phyloP scores from a whole-genome alignment of 1,139 yeast species.

The Yamadazyma sp. region DNA sequence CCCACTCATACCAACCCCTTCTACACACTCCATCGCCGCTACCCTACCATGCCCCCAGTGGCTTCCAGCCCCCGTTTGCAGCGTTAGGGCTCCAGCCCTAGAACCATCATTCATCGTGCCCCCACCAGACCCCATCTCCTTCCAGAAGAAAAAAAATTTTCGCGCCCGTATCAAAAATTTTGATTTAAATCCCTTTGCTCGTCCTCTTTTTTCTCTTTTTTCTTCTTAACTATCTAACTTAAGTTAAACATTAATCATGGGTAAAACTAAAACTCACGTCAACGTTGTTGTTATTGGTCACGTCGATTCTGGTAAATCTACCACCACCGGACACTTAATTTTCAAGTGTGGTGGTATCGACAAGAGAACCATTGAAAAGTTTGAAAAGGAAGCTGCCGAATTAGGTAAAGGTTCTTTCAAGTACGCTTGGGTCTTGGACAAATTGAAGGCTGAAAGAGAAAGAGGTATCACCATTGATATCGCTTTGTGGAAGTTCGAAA shows the following conservation, averaged over 20 bases:
- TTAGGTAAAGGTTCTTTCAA: constrained; percentile 98
- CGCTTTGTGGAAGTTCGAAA: constrained; percentile 95
- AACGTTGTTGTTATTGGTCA: constrained; percentile 99
- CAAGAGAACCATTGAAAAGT: constrained; percentile 98
- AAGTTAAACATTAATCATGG: constrained; percentile 4
- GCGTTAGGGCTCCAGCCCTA: too few species aligned
- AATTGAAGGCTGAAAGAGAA: constrained; percentile 94
- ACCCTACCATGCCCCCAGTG: too few species aligned
- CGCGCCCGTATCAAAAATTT: neutral
- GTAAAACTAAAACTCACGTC: constrained; percentile 60
- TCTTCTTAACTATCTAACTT: neutral
- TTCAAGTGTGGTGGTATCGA: constrained; percentile 92
- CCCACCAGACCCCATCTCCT: neutral
- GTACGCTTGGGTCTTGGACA: constrained; percentile 97
- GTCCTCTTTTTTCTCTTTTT: constrained; percentile 1
- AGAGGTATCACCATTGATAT: constrained; percentile 96
- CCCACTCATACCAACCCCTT: too few species aligned
- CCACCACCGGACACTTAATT: constrained; percentile 98
- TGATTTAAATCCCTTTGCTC: constrained; percentile 4
- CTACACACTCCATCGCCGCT: too few species aligned
- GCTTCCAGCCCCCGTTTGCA: too few species aligned
- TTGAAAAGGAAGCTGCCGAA: constrained; percentile 98
- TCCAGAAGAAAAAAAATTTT: neutral
- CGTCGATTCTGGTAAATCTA: constrained; percentile 91
- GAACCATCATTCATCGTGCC: too few species aligned